phyloP scores from a whole-genome alignment of 176 grass and related monocot genomes.

The Avena atlantica region DNA sequence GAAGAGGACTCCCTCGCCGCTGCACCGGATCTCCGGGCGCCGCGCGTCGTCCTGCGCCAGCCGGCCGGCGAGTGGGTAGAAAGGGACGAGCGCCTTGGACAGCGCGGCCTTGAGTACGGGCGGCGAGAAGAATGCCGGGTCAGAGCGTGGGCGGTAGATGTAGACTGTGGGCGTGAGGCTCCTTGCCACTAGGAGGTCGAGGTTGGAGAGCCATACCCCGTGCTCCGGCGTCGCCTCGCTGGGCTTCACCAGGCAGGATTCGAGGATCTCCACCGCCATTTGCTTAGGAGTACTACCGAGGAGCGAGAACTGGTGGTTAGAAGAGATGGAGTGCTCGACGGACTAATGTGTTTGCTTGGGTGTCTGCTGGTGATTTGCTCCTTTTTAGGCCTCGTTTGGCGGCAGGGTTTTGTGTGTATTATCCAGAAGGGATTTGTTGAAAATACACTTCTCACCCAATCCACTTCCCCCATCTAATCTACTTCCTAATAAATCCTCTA shows the following conservation, averaged over 20 bases:
- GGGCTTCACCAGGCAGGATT: background rate
- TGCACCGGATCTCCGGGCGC: constrained; percentile 68
- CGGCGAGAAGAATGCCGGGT: constrained; percentile 41
- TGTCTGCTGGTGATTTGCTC: no score
- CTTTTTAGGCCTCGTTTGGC: no score
- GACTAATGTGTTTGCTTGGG: no score
- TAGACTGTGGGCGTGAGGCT: constrained; percentile 66
- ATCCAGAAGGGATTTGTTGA: no score
- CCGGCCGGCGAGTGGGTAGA: constrained; percentile 74
- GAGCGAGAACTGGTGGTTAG: no score
- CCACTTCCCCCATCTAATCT: no score
- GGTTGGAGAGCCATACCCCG: constrained; percentile 64
- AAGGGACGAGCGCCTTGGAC: constrained; percentile 62
- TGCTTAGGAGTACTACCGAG: background rate
- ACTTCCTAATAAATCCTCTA: no score
- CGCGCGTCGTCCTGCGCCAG: constrained; percentile 40
- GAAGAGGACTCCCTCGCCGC: constrained; percentile 56
- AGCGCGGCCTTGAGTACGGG: constrained; percentile 45
- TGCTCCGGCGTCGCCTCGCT: constrained; percentile 31
- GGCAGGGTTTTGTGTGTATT: no score
- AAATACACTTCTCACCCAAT: no score
- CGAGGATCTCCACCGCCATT: background rate
- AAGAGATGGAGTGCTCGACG: no score
- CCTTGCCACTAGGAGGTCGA: constrained; percentile 51
- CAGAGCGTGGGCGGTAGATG: constrained; percentile 47